A percentile compares a stretch with the other conserved stretches of the same genome.
Evolutionary conservation across 257 asterid genomes (phyloP).

Genomic region (Eustoma russellianum): DNA sequence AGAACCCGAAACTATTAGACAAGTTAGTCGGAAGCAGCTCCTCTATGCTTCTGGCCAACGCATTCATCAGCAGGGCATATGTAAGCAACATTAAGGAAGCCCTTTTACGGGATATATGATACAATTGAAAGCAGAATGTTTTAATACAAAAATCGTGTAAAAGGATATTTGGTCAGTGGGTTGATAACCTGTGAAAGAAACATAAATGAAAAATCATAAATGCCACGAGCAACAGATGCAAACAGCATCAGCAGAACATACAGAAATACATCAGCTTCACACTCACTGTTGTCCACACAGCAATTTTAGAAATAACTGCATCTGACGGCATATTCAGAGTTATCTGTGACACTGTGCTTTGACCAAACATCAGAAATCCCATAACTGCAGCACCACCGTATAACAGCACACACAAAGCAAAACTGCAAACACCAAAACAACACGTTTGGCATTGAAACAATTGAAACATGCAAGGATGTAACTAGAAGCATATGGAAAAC

Average conservation of each 20-base stretch:
- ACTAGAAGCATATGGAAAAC: not conserved
- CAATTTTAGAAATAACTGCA: conserved; percentile 49
- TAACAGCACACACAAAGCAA: conserved; percentile 44
- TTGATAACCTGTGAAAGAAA: conserved; percentile 63
- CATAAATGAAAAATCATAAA: conserved; percentile 7
- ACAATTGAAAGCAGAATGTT: not conserved
- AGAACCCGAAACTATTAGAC: conserved; percentile 45
- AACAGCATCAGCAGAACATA: not conserved
- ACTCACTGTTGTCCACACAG: conserved; percentile 79
- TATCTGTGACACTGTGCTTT: conserved; percentile 58
- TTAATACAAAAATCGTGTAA: conserved; percentile 8
- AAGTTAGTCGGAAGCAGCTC: conserved; percentile 51
- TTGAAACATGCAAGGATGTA: not conserved
- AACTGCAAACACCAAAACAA: conserved; percentile 43
- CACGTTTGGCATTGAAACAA: not conserved
- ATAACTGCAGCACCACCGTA: conserved; percentile 64
- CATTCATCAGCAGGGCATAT: conserved; percentile 76
- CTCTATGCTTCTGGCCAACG: conserved; percentile 63
- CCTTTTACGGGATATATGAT: not conserved
- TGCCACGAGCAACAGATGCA: not conserved
- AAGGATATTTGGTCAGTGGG: conserved; percentile 90
- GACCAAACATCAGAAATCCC: conserved; percentile 81
- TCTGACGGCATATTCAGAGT: conserved; percentile 61
- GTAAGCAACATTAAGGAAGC: conserved; percentile 45
- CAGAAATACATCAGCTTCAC: conserved; percentile 1